Evolutionary conservation across 2,329 filamentous ascomycete species (phyloP).

Genomic region (Aphanocladium album): DNA sequence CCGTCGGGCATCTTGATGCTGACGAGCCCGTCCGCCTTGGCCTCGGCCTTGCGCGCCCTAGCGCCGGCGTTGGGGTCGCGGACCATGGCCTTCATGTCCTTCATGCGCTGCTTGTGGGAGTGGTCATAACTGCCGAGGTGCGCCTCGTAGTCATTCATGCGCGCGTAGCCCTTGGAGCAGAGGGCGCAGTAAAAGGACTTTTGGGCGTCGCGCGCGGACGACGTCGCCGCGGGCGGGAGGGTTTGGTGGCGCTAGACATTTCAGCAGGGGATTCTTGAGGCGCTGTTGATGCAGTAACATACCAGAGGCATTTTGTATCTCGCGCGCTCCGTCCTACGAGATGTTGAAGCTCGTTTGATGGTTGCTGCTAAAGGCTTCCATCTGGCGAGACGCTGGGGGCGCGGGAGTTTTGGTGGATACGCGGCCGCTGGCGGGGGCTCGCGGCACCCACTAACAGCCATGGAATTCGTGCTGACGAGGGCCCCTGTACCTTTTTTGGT

Average conservation of each 20-base stretch:
- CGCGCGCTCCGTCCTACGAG: too few species aligned
- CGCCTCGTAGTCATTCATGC: constrained; percentile 93
- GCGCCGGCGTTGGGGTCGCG: constrained; percentile 62
- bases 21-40: constrained; percentile 64
- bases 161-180: constrained; percentile 89
- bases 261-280: not conserved
- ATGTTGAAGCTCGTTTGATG: too few species aligned
- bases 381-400: not conserved
- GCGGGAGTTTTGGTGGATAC: not conserved
- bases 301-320: not conserved
- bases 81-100: constrained; percentile 82
- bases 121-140: constrained; percentile 95
- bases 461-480: constrained; percentile 2
- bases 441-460: not conserved
- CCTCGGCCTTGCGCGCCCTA: constrained; percentile 64
- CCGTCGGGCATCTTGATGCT: constrained; percentile 56
- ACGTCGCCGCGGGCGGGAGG: constrained; percentile 53
- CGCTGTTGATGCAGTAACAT: not conserved
- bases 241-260: constrained; percentile 54
- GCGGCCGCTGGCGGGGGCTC: not conserved
- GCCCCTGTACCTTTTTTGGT: not conserved
- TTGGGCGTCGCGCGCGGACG: constrained; percentile 67
- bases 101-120: constrained; percentile 83
- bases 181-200: constrained; percentile 80
- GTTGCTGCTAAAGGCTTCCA: too few species aligned